Percentiles rank a stretch among this genome's conserved stretches.
These are phyloP conservation scores for Agrostemma githago DNA, from an alignment of 148 eudicot species.

Conservation along the genomic window DNA sequence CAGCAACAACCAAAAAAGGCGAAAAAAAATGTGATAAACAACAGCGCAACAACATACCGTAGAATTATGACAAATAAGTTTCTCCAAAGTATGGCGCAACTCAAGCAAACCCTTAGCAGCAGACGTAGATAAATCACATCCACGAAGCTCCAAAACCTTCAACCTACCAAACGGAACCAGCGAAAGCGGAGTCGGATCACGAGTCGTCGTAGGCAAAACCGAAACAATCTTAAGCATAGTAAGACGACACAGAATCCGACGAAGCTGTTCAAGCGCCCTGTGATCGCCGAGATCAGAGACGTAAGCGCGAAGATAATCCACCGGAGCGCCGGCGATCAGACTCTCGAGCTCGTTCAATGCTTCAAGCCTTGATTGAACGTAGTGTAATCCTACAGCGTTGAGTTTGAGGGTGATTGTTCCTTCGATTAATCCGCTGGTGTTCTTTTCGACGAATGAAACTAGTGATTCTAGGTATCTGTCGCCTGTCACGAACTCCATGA, in stretches of 20 bases:
- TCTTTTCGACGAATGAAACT: conserved; percentile 64
- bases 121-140: conserved; percentile 82
- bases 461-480: conserved; percentile 79
- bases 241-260: conserved; percentile 65
- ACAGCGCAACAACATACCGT: conserved; percentile 47
- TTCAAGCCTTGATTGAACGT: conserved; percentile 78
- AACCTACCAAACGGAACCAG: conserved; percentile 58
- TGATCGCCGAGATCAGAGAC: conserved; percentile 91
- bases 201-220: conserved; percentile 42
- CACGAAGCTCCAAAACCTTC: conserved; percentile 90
- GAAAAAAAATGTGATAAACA: background rate
- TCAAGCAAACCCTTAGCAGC: conserved; percentile 77
- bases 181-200: conserved; percentile 75
- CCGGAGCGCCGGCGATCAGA: conserved; percentile 77
- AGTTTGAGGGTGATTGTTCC: conserved; percentile 57
- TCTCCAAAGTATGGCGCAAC: conserved; percentile 78
- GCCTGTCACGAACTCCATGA: conserved; percentile 68
- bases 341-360: conserved; percentile 73
- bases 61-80: conserved; percentile 85
- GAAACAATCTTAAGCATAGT: conserved; percentile 67
- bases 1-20: too few species aligned
- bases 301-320: conserved; percentile 86
- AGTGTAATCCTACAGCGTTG: conserved; percentile 80
- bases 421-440: conserved; percentile 59
- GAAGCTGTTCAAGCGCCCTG: conserved; percentile 78